Percentiles rank a stretch among this genome's conserved stretches.
phyloP scores from a whole-genome alignment of 495 filamentous ascomycete genomes.

The Ramalina intermedia region DNA sequence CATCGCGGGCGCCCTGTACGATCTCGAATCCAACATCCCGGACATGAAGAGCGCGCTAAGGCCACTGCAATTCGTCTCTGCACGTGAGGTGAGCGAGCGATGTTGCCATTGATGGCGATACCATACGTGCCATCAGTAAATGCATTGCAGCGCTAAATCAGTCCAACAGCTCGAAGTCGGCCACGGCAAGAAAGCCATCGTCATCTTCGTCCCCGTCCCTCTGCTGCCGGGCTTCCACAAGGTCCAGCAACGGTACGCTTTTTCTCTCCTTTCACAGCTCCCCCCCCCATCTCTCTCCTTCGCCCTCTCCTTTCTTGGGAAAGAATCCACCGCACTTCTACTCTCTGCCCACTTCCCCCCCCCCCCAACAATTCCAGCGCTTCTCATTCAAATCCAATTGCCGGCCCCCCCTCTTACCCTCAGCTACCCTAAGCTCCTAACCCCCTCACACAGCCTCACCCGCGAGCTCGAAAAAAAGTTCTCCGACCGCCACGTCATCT shows the following conservation, averaged over 20 bases:
- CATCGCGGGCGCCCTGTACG: conserved; percentile 90
- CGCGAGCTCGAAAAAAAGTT: conserved; percentile 99
- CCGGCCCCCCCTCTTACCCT: too few relatives aligned
- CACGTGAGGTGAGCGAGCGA: conserved; percentile 78
- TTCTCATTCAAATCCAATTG: too few relatives aligned
- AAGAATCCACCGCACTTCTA: neutral
- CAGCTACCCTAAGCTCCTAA: too few relatives aligned
- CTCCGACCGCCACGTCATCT: conserved; percentile 98
- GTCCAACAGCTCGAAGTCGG: conserved; percentile 86
- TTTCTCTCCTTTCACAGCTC: conserved; percentile 21
- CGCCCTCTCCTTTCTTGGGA: neutral
- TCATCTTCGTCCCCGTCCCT: conserved; percentile 99
- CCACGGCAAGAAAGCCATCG: conserved; percentile 99
- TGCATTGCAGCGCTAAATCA: conserved; percentile 17
- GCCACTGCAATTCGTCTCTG: conserved; percentile 93
- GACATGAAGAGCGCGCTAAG: conserved; percentile 88
- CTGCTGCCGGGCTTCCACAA: conserved; percentile 91
- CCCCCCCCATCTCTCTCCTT: neutral
- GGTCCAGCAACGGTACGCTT: conserved; percentile 86
- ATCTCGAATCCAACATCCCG: conserved; percentile 93
- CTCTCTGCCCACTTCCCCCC: too few relatives aligned
- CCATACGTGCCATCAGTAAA: neutral
- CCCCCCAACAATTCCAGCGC: too few relatives aligned
- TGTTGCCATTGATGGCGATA: neutral
- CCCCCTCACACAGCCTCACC: conserved; percentile 55